Evolutionary conservation across 106 monocot species (phyloP).

Genomic region (Phalaenopsis aphrodite): DNA sequence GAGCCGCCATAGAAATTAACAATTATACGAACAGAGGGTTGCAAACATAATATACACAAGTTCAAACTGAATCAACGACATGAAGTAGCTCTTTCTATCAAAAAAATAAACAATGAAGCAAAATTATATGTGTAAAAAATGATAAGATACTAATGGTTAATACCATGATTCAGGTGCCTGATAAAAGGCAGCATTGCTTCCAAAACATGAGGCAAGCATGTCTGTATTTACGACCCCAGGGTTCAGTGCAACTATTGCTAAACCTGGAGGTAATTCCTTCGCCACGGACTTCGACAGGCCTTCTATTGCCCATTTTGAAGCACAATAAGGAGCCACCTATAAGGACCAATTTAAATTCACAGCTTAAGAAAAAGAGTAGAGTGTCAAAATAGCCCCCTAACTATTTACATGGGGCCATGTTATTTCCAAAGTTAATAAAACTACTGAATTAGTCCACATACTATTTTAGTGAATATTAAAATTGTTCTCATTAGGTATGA

Average conservation of each 20-base stretch:
- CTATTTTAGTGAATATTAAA: no score
- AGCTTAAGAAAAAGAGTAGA: not conserved
- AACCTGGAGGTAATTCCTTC: slow-evolving; percentile 80
- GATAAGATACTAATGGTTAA: not conserved
- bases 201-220: slow-evolving; percentile 93
- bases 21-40: not conserved
- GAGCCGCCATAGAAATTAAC: not conserved
- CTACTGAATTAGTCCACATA: no score
- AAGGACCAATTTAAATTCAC: not conserved
- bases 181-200: slow-evolving; percentile 63
- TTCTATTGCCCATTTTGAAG: slow-evolving; percentile 97
- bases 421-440: no score
- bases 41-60: not conserved
- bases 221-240: slow-evolving; percentile 93
- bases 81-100: not conserved
- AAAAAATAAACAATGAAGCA: not conserved
- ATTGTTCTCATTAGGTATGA: no score
- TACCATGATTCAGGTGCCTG: slow-evolving; percentile 86
- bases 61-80: not conserved
- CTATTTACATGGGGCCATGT: no score
- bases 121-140: not conserved
- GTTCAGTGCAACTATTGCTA: slow-evolving; percentile 77
- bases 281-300: slow-evolving; percentile 79
- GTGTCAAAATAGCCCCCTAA: no score
- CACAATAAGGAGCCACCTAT: slow-evolving; percentile 90